Evolutionary conservation across 1,284 basidiomycete species (phyloP).

Genomic region (Malassezia caprae): DNA sequence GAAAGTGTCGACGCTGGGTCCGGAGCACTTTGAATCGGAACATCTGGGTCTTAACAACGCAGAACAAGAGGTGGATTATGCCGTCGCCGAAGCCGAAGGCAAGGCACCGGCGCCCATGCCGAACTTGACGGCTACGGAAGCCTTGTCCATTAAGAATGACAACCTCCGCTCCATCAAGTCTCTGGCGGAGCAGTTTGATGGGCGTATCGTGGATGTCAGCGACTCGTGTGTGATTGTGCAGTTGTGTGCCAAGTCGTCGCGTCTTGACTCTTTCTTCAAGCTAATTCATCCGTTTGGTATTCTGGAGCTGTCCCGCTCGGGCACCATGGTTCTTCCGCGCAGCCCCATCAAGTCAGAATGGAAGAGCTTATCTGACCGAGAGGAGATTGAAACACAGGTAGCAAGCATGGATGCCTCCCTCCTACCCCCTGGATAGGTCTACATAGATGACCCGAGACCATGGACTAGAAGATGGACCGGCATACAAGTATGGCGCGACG

Average conservation of each 20-base stretch:
- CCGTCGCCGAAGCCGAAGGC: conserved; percentile 14
- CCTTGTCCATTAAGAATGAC: conserved; percentile 77
- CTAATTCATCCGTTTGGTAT: conserved; percentile 90
- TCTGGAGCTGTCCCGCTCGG: conserved; percentile 81
- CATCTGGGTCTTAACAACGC: conserved; percentile 24
- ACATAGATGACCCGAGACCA: background rate
- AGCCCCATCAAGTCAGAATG: conserved; percentile 41
- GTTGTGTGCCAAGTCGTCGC: conserved; percentile 76
- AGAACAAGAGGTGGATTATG: conserved; percentile 26
- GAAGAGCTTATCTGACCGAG: conserved; percentile 28
- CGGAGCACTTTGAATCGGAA: conserved; percentile 73
- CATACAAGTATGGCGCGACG: no score
- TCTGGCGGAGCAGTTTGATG: conserved; percentile 79
- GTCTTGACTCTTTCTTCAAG: conserved; percentile 86
- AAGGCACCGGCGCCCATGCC: conserved; percentile 34
- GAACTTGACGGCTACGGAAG: conserved; percentile 63
- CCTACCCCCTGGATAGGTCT: conserved; percentile 39
- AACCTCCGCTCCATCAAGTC: conserved; percentile 76
- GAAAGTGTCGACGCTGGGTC: conserved; percentile 90
- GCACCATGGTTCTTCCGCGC: conserved; percentile 50
- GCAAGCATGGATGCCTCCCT: conserved; percentile 35
- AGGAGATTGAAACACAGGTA: conserved; percentile 28
- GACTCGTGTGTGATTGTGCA: conserved; percentile 91
- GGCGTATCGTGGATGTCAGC: conserved; percentile 85
- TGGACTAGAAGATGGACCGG: background rate